Evolutionary conservation across 2,329 filamentous ascomycete species (phyloP).

Genomic region (Aspergillus udagawae): DNA sequence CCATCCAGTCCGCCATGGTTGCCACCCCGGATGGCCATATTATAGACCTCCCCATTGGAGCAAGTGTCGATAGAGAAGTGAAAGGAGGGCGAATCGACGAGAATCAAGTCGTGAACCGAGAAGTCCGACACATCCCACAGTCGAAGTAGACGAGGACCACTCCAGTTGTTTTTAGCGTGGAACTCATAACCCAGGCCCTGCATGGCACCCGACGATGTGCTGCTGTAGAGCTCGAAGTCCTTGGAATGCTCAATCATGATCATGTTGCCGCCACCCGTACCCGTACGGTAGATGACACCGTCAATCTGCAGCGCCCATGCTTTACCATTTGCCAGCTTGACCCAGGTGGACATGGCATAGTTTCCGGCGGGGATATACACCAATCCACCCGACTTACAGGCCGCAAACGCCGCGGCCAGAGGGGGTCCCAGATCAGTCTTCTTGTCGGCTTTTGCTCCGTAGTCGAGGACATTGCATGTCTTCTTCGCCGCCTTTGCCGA

Average conservation of each 20-base stretch:
- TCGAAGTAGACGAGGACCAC: constrained; percentile 45
- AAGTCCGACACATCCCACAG: constrained; percentile 45
- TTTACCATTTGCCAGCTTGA: constrained; percentile 44
- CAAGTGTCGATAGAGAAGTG: constrained; percentile 51
- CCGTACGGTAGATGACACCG: constrained; percentile 51
- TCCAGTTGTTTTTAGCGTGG: constrained; percentile 38
- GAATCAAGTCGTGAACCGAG: constrained; percentile 47
- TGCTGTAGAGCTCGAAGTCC: constrained; percentile 54
- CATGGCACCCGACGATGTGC: constrained; percentile 49
- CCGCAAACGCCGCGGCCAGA: constrained; percentile 47
- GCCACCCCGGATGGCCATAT: constrained; percentile 52
- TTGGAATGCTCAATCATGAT: constrained; percentile 47
- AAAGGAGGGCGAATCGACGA: constrained; percentile 49
- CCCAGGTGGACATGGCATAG: constrained; percentile 50
- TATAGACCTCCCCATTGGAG: constrained; percentile 52
- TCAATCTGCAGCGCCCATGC: constrained; percentile 52
- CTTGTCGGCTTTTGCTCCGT: constrained; percentile 50
- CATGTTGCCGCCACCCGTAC: constrained; percentile 51
- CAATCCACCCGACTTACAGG: constrained; percentile 49
- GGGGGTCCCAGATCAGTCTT: constrained; percentile 50
- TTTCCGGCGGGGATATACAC: constrained; percentile 49
- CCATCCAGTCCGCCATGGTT: constrained; percentile 54
- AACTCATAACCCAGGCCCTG: constrained; percentile 52
- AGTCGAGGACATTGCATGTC: constrained; percentile 51
- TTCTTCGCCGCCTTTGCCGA: constrained; percentile 45